Base-by-base conservation (phyloP, 1,284 basidiomycete genomes). In the Leccinum griseonigrum region DNA sequence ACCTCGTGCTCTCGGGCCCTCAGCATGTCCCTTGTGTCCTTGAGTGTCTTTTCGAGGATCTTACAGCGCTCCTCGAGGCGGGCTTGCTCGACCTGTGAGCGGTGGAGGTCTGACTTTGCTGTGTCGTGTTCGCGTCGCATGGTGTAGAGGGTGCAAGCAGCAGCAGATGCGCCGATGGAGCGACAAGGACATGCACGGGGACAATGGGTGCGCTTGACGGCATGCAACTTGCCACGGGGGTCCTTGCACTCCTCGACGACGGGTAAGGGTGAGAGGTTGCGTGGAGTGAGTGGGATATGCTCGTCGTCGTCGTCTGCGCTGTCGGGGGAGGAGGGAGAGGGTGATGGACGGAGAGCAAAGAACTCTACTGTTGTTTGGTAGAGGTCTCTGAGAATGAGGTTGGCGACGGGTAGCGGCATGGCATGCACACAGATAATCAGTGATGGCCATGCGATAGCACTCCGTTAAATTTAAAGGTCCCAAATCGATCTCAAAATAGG, bases 81-180 rank as follows among this genome's bases (percentile, higher is more conserved):
- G 48, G 79, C 73, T 29, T 82, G 76, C 56, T 88, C 86, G 58
- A 78, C 73, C 63, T 82, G 81, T 36, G 81, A 79, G 59, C 80
- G 81, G 38, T 81, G 78, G 26, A 87, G 80, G 56, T 88, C 85
- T 63, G 77, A 74, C 69, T 83, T 85, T 57, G 81, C 75, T 60
- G 77, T 72, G 72, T 87, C 86, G 63, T 85, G 77, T 68, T 85
- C 83, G 66, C 84, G 81, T 68, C 83, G 83, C 79, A 87, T 82
- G 57, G 74, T 65, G 61, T 75, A 76, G 50, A 77, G 75, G 50
- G 72, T 74, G 57, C 66, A 71, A 54, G 68, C 71, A 10, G 71
- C 63, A 54, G 68, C 70, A 16, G 78, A 74, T 50, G 66, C 66
- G 59, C 68, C 70, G 54, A 68, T 64, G 48, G 73, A 67, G 22